Percentiles rank a stretch among this genome's conserved stretches.
These are phyloP conservation scores for Panicum miliaceum DNA, from an alignment of 176 grass and related monocot species.

Conservation along the genomic window DNA sequence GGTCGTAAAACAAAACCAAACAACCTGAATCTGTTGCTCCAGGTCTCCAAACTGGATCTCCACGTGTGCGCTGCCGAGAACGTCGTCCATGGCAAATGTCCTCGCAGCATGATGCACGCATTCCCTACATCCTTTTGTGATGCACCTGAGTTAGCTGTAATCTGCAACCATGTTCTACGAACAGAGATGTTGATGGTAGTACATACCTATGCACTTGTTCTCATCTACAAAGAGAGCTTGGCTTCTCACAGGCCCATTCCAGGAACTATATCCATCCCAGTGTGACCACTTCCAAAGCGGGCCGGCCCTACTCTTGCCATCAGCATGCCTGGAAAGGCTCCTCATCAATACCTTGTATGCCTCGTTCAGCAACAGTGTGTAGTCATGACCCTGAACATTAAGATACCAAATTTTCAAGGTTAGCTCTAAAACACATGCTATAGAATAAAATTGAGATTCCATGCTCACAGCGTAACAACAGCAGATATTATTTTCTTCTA, in stretches of 20 bases:
- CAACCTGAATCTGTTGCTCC: slow-evolving; percentile 59
- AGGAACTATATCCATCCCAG: slow-evolving; percentile 63
- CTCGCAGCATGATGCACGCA: slow-evolving; percentile 54
- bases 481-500: background rate
- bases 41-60: slow-evolving; percentile 60
- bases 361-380: slow-evolving; percentile 63
- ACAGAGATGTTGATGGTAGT: background rate
- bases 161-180: background rate
- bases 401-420: slow-evolving; percentile 8
- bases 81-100: slow-evolving; percentile 72
- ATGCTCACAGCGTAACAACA: background rate
- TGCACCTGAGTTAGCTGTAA: background rate
- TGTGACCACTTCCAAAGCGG: slow-evolving; percentile 36
- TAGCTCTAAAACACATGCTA: background rate
- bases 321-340: slow-evolving; percentile 30
- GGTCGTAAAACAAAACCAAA: background rate
- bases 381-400: slow-evolving; percentile 58
- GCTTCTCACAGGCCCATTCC: slow-evolving; percentile 63
- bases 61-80: slow-evolving; percentile 55
- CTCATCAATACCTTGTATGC: slow-evolving; percentile 57
- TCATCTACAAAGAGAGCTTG: slow-evolving; percentile 72
- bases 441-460: slow-evolving; percentile 6
- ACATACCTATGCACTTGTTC: slow-evolving; percentile 75
- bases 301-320: slow-evolving; percentile 31
- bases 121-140: slow-evolving; percentile 56